Conservation (phyloP, 2,329 filamentous ascomycete genomes). For the Tolypocladium capitatum region DNA sequence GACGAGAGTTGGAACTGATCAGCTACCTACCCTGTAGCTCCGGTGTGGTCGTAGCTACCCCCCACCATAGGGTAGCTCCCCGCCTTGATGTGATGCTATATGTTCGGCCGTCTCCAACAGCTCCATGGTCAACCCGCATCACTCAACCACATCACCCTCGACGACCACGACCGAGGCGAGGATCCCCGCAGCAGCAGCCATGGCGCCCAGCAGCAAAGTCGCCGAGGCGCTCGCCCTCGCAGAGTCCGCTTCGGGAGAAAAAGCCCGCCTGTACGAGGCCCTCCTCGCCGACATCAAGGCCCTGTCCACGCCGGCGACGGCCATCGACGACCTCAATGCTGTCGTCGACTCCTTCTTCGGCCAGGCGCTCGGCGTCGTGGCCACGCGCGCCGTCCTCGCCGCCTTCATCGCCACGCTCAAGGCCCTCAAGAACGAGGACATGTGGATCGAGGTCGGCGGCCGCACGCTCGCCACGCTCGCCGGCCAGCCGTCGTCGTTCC, state of each 20-base stretch:
- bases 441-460: conserved; percentile 63
- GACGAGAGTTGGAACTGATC: neutral
- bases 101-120: neutral
- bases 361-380: conserved; percentile 62
- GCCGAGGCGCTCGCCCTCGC: conserved; percentile 28
- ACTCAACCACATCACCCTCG: neutral
- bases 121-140: neutral
- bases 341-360: conserved; percentile 55
- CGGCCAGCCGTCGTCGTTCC: conserved; percentile 52
- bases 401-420: conserved; percentile 52
- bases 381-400: conserved; percentile 56
- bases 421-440: conserved; percentile 44
- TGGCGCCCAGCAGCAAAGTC: conserved; percentile 27
- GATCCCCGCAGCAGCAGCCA: conserved; percentile 8
- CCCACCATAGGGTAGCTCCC: neutral
- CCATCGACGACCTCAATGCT: conserved; percentile 47
- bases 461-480: conserved; percentile 56
- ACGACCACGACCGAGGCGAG: neutral
- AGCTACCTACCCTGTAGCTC: neutral
- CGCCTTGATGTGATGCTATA: too few species aligned
- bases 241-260: conserved; percentile 24
- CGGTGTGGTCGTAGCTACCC: neutral
- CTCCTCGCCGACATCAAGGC: conserved; percentile 30
- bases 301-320: conserved; percentile 24
- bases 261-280: conserved; percentile 30